Evolutionary conservation across 1,139 yeast genomes (phyloP).

Genomic region (Taphrina sp.): DNA sequence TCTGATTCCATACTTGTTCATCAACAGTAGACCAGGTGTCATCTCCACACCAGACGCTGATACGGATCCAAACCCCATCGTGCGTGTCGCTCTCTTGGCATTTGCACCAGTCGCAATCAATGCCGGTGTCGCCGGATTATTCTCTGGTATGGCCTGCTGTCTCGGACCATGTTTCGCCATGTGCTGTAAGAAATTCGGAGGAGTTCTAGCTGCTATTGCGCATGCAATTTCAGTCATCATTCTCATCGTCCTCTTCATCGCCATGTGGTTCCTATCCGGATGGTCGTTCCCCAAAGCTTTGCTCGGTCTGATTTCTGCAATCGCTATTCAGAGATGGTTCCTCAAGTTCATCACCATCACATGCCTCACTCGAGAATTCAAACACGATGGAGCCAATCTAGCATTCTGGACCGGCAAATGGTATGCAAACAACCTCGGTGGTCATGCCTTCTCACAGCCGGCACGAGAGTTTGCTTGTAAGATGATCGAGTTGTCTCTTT

Average conservation of each 20-base stretch:
- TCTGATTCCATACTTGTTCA: constrained; percentile 85
- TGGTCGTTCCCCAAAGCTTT: constrained; percentile 85
- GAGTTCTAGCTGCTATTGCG: constrained; percentile 94
- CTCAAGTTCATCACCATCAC: constrained; percentile 80
- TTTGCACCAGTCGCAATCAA: constrained; percentile 89
- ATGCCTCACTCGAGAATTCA: constrained; percentile 91
- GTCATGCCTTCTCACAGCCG: constrained; percentile 96
- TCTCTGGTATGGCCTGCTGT: constrained; percentile 87
- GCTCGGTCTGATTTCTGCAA: constrained; percentile 79
- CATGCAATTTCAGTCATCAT: constrained; percentile 74
- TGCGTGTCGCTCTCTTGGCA: constrained; percentile 84
- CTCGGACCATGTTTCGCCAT: constrained; percentile 92
- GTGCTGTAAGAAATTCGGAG: constrained; percentile 97
- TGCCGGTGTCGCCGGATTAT: constrained; percentile 62
- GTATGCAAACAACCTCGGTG: constrained; percentile 93
- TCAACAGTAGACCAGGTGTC: constrained; percentile 91
- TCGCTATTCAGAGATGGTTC: constrained; percentile 81
- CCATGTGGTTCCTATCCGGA: constrained; percentile 93
- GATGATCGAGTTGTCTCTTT: constrained; percentile 89
- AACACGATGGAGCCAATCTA: constrained; percentile 92
- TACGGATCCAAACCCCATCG: constrained; percentile 67
- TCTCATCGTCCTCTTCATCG: constrained; percentile 58
- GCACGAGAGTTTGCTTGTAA: constrained; percentile 93
- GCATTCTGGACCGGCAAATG: constrained; percentile 99
- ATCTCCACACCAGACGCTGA: constrained; percentile 35